These are phyloP conservation scores for Fusarium incarnatum DNA, from an alignment of 2,329 filamentous ascomycete species.

Conservation along the genomic window DNA sequence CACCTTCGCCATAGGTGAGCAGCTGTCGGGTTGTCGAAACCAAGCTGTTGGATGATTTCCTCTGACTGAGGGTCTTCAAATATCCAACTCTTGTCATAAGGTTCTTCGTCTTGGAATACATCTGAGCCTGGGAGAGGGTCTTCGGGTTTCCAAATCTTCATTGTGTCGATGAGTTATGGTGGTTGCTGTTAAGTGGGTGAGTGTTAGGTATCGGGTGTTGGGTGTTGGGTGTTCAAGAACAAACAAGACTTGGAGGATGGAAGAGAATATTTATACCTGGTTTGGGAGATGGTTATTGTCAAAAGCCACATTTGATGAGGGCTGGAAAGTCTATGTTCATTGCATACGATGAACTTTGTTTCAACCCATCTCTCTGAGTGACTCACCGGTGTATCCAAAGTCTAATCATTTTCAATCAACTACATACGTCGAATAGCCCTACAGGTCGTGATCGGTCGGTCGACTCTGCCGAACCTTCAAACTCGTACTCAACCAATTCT, in stretches of 20 bases:
- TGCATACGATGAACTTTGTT: background rate
- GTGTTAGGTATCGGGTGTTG: no score
- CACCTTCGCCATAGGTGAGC: background rate
- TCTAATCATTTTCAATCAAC: background rate
- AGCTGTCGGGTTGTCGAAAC: background rate
- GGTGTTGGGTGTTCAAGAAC: no score
- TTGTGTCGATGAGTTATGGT: background rate
- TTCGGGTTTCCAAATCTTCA: background rate
- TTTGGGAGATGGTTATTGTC: no score
- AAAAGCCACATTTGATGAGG: no score
- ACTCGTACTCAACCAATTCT: background rate
- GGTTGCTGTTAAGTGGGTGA: no score
- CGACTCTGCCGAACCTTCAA: no score
- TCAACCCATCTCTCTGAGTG: background rate
- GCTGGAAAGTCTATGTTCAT: background rate
- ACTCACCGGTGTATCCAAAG: background rate
- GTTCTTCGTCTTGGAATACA: no score
- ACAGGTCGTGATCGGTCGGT: no score
- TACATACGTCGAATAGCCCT: no score
- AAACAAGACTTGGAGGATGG: no score
- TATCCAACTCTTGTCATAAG: background rate
- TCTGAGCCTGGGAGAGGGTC: no score
- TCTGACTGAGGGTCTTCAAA: background rate
- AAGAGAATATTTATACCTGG: no score
- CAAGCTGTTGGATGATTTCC: rapidly evolving